Evolutionary conservation across 83 land plant species (phyloP).

Genomic region (Picea mariana): DNA sequence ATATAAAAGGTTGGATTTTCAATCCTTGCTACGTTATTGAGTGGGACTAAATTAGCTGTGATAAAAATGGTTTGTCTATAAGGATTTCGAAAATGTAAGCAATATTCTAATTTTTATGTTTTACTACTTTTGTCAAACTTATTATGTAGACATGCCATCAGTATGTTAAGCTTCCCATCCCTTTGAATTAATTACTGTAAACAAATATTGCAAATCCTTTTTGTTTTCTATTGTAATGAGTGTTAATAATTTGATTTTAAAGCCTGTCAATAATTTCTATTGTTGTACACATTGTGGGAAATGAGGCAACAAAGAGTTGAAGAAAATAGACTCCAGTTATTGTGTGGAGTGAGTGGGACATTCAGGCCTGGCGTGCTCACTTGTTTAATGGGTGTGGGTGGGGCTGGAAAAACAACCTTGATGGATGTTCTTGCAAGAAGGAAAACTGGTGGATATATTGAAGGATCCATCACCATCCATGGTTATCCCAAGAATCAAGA

Average conservation of each 20-base stretch:
- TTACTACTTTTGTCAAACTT: no score
- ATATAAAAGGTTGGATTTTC: no score
- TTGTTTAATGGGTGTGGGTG: not conserved
- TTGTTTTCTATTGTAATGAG: no score
- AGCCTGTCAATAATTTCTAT: slow-evolving; percentile 42
- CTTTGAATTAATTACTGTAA: no score
- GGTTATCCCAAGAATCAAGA: not conserved
- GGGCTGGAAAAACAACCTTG: not conserved
- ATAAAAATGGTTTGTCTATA: no score
- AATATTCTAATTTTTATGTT: not conserved
- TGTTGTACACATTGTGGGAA: slow-evolving; percentile 52
- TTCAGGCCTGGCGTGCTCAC: not conserved
- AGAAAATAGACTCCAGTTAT: not conserved
- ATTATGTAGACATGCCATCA: no score
- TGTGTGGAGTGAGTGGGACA: not conserved
- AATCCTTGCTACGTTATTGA: no score
- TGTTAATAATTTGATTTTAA: not conserved
- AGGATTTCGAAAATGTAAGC: no score
- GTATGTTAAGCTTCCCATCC: no score
- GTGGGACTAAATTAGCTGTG: no score
- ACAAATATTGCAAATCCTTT: no score
- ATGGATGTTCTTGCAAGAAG: slow-evolving; percentile 48
- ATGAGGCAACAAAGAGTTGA: slow-evolving; percentile 7
- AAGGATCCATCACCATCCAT: not conserved
- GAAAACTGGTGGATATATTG: slow-evolving; percentile 10